Percentiles rank a stretch among this genome's conserved stretches.
phyloP scores from a whole-genome alignment of 768 basidiomycete genomes.

The Cubamyces lactineus region DNA sequence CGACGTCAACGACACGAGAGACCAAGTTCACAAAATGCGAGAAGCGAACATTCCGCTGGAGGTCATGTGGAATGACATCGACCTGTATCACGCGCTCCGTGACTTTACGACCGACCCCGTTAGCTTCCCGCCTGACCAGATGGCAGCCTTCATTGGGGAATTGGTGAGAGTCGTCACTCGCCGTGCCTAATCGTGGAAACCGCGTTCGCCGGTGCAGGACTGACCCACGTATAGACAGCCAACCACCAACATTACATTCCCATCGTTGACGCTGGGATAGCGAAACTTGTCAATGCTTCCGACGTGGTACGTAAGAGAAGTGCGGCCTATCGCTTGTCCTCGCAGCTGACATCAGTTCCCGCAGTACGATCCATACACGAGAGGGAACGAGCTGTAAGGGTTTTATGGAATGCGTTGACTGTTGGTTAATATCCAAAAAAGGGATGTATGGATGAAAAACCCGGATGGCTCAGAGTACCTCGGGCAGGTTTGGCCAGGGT shows the following conservation, averaged over 20 bases:
- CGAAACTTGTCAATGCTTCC: conserved; percentile 57
- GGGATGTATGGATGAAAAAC: conserved; percentile 76
- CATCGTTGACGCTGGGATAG: conserved; percentile 68
- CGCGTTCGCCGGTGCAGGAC: neutral
- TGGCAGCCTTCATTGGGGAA: conserved; percentile 55
- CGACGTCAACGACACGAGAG: conserved; percentile 57
- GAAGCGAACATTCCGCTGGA: conserved; percentile 78
- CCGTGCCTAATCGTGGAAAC: neutral
- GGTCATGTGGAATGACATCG: conserved; percentile 83
- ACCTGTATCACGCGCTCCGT: conserved; percentile 67
- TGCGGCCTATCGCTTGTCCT: neutral
- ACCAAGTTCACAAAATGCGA: conserved; percentile 60
- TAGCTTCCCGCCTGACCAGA: conserved; percentile 57
- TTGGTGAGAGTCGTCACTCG: conserved; percentile 46
- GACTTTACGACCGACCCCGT: conserved; percentile 74
- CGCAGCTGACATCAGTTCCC: neutral
- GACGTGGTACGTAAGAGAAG: conserved; percentile 54
- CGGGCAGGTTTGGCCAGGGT: conserved; percentile 81
- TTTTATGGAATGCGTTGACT: neutral
- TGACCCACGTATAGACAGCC: conserved; percentile 33
- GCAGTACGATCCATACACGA: conserved; percentile 69
- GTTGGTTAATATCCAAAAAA: conserved; percentile 28
- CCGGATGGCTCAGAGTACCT: conserved; percentile 72
- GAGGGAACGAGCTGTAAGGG: conserved; percentile 60
- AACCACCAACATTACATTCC: conserved; percentile 66